A percentile compares a stretch with the other conserved stretches of the same genome.
Conservation (phyloP, 495 filamentous ascomycete genomes). For the Aspergillus wentii region DNA sequence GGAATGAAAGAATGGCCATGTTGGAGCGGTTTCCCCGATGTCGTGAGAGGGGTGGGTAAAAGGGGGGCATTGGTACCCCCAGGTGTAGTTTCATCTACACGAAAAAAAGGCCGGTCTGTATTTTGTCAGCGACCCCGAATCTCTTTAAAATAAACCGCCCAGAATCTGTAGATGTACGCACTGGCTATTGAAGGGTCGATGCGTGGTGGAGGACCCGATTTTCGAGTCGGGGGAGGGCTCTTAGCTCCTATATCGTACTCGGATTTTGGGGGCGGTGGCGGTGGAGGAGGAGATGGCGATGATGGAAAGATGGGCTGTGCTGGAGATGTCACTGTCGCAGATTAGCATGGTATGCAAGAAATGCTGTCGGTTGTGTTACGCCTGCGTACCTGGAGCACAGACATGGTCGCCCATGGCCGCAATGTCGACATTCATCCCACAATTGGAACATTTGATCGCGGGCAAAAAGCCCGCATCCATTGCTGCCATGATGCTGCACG, state of each 20-base stretch:
- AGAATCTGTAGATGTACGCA: slow-evolving; percentile 33
- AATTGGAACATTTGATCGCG: slow-evolving; percentile 93
- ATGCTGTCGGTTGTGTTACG: too few relatives aligned
- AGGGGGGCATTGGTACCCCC: slow-evolving; percentile 53
- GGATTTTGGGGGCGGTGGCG: slow-evolving; percentile 32
- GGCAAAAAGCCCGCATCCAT: slow-evolving; percentile 64
- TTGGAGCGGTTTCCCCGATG: slow-evolving; percentile 24
- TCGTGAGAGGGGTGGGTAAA: slow-evolving; percentile 53
- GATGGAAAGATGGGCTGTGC: too few relatives aligned
- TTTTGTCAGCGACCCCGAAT: slow-evolving; percentile 14
- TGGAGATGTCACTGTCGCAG: too few relatives aligned
- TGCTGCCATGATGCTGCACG: too few relatives aligned
- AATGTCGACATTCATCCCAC: slow-evolving; percentile 80
- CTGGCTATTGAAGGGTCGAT: slow-evolving; percentile 54
- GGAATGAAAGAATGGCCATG: slow-evolving; percentile 44
- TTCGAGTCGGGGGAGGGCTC: too few relatives aligned
- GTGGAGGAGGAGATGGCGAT: slow-evolving; percentile 21
- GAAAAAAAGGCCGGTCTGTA: slow-evolving; percentile 58
- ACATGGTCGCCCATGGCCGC: slow-evolving; percentile 88
- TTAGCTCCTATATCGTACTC: slow-evolving; percentile 6
- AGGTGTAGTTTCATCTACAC: slow-evolving; percentile 54
- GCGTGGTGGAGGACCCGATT: slow-evolving; percentile 37
- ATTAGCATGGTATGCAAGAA: too few relatives aligned
- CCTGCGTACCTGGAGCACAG: slow-evolving; percentile 49
- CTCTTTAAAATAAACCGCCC: slow-evolving; percentile 4